phyloP scores from a whole-genome alignment of 345 rosid species.

The Rhodomyrtus tomentosa region DNA sequence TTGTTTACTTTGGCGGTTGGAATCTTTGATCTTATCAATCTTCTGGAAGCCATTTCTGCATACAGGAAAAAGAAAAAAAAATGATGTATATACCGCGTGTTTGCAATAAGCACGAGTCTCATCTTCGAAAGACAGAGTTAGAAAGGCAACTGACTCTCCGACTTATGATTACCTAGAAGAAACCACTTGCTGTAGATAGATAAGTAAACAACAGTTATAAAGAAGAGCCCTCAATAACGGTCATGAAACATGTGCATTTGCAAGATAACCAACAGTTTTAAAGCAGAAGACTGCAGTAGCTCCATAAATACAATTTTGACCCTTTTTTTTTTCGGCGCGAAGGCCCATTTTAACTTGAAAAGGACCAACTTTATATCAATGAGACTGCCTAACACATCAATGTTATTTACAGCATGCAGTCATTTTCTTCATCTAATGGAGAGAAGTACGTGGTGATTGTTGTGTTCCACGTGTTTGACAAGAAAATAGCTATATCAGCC shows the following conservation, averaged over 20 bases:
- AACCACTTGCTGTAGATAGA: not conserved
- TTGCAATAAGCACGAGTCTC: not conserved
- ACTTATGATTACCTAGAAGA: not conserved
- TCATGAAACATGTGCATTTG: not conserved
- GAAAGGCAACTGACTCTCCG: not conserved
- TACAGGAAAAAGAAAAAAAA: not conserved
- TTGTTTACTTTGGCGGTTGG: constrained; percentile 88
- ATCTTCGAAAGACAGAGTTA: not conserved
- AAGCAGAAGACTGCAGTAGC: not conserved
- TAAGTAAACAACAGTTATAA: not conserved
- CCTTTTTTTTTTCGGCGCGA: not conserved
- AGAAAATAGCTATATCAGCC: not conserved
- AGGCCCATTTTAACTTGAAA: not conserved
- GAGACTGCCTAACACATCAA: not conserved
- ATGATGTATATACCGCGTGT: not conserved
- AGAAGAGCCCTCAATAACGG: not conserved
- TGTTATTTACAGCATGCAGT: not conserved
- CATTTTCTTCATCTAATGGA: not conserved
- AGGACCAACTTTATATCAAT: not conserved
- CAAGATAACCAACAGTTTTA: not conserved
- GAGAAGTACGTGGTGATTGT: not conserved
- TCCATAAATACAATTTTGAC: not conserved
- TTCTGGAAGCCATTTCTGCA: constrained; percentile 96
- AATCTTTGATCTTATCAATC: constrained; percentile 91
- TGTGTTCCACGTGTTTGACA: not conserved